Conservation (phyloP, 305 asterid genomes). For the Petunia hybrid region DNA sequence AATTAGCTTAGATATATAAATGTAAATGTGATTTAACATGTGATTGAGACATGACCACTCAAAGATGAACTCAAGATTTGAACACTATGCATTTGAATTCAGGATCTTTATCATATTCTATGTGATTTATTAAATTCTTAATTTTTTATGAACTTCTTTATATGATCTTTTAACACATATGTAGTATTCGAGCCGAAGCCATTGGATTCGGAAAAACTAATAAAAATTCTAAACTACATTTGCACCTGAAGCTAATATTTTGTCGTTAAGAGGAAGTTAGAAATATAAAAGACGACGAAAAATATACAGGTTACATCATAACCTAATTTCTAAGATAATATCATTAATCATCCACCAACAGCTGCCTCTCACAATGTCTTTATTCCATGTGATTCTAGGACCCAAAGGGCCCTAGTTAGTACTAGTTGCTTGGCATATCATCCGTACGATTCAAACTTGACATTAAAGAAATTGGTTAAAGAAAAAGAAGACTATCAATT, state of each 20-base stretch:
- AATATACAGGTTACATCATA: conserved; percentile 22
- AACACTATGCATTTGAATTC: too few species aligned
- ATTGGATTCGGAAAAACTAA: too few species aligned
- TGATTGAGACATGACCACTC: neutral
- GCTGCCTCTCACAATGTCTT: neutral
- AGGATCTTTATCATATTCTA: too few species aligned
- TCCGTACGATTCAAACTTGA: neutral
- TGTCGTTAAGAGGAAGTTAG: neutral
- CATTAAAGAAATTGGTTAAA: neutral
- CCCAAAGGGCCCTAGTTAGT: neutral
- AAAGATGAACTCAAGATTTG: too few species aligned
- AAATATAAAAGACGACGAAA: neutral
- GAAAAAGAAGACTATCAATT: too few species aligned
- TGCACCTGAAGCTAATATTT: too few species aligned
- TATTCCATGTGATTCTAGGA: neutral
- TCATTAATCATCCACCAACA: neutral
- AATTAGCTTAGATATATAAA: neutral
- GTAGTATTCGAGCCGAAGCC: too few species aligned
- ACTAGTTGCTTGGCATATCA: neutral
- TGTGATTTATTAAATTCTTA: too few species aligned
- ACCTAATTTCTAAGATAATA: neutral
- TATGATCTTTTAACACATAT: too few species aligned
- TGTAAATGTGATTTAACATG: conserved; percentile 12
- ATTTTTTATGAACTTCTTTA: too few species aligned
- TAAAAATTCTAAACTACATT: too few species aligned